These are phyloP conservation scores for Alternaria brassicicola DNA, from an alignment of 2,329 filamentous ascomycete species.

Conservation along the genomic window DNA sequence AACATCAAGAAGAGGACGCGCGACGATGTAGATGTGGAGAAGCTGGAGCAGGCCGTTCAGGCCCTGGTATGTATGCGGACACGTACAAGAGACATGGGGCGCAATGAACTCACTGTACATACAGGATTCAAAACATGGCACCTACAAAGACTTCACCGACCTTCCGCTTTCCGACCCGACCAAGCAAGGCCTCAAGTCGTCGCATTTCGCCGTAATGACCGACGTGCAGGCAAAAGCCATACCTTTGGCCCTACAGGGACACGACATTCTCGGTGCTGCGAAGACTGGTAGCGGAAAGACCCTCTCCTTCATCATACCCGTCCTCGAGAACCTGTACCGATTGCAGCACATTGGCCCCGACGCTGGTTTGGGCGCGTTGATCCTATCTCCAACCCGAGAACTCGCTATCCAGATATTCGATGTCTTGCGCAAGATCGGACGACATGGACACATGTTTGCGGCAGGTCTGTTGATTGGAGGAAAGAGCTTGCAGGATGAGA, in stretches of 20 bases:
- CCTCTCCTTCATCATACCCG: constrained; percentile 86
- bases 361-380: constrained; percentile 82
- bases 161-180: constrained; percentile 87
- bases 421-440: constrained; percentile 86
- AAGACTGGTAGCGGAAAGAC: constrained; percentile 97
- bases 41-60: constrained; percentile 53
- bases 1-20: constrained; percentile 61
- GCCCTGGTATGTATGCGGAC: constrained; percentile 43
- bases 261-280: constrained; percentile 89
- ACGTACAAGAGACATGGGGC: neutral
- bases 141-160: constrained; percentile 75
- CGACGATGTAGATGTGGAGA: constrained; percentile 56
- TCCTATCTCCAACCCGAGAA: constrained; percentile 93
- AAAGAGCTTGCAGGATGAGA: constrained; percentile 86
- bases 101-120: neutral
- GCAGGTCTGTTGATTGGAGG: constrained; percentile 93
- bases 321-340: constrained; percentile 90
- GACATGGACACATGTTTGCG: constrained; percentile 82
- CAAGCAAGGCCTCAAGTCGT: constrained; percentile 76
- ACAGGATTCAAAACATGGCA: constrained; percentile 65
- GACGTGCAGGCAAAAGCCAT: constrained; percentile 93
- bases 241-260: constrained; percentile 80
- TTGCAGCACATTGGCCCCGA: constrained; percentile 89
- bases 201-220: constrained; percentile 88
- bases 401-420: constrained; percentile 97